Evolutionary conservation across 2,329 filamentous ascomycete genomes (phyloP).

Genomic region (Xylaria sp.): DNA sequence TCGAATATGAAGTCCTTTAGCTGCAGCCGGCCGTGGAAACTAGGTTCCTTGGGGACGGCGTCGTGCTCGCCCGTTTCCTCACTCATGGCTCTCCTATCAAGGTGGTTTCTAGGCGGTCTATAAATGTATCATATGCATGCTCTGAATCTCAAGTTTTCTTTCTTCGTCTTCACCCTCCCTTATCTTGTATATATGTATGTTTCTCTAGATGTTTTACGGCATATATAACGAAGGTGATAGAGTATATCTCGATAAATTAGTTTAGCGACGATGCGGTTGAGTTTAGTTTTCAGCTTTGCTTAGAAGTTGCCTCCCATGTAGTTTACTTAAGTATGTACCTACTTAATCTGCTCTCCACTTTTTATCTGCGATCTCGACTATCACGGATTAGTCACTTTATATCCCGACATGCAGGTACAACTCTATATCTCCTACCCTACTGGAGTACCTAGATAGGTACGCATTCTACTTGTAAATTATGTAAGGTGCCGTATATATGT

Average conservation of each 20-base stretch:
- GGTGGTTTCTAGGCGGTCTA: background rate
- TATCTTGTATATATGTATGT: background rate
- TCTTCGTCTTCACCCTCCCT: background rate
- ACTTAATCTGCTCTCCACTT: background rate
- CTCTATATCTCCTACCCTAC: too few relatives aligned
- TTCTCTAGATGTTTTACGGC: too few relatives aligned
- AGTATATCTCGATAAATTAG: constrained; percentile 6
- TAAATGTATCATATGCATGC: background rate
- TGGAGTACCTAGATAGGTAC: background rate
- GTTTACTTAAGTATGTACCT: too few relatives aligned
- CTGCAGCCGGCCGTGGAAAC: constrained; percentile 45
- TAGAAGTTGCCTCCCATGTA: background rate
- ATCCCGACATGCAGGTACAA: constrained; percentile 4
- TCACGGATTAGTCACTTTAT: background rate
- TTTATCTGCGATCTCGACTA: background rate
- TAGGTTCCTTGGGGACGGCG: constrained; percentile 35
- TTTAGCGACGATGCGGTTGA: background rate
- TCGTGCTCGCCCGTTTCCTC: constrained; percentile 17
- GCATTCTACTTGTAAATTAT: background rate
- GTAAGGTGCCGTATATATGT: background rate
- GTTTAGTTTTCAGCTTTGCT: constrained; percentile 23
- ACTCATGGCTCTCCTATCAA: constrained; percentile 19
- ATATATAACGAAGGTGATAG: background rate
- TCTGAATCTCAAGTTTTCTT: background rate
- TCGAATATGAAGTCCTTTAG: constrained; percentile 44